These are phyloP conservation scores for Curvularia sp. DNA, from an alignment of 2,329 filamentous ascomycete species.

Conservation along the genomic window DNA sequence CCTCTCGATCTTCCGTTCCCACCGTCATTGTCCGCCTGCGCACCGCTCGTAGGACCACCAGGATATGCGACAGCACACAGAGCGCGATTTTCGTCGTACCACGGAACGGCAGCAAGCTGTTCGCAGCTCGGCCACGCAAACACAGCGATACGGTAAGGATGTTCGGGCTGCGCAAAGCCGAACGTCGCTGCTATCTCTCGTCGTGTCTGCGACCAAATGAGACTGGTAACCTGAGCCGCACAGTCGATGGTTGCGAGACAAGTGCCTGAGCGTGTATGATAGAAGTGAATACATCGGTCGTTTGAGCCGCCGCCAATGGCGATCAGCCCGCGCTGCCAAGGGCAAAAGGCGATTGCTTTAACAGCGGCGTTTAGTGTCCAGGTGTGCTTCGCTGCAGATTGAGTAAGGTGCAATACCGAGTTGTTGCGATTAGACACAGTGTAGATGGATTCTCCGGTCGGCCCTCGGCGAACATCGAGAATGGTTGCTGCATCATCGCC, in stretches of 20 bases:
- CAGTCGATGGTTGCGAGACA: constrained; percentile 90
- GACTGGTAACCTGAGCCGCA: constrained; percentile 87
- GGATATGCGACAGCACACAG: constrained; percentile 90
- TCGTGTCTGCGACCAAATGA: constrained; percentile 86
- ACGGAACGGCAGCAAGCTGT: constrained; percentile 84
- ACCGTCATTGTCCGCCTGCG: constrained; percentile 8
- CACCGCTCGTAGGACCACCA: constrained; percentile 59
- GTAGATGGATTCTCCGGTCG: constrained; percentile 44
- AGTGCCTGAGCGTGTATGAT: constrained; percentile 82
- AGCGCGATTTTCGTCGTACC: constrained; percentile 79
- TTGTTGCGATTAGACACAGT: constrained; percentile 44
- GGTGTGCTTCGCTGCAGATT: constrained; percentile 70
- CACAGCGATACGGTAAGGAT: constrained; percentile 86
- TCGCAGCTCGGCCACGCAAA: constrained; percentile 94
- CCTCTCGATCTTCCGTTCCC: constrained; percentile 45
- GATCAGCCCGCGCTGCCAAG: constrained; percentile 86
- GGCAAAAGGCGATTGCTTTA: constrained; percentile 96
- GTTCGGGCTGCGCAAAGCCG: constrained; percentile 89
- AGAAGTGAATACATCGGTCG: constrained; percentile 96
- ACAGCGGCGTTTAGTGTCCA: constrained; percentile 87
- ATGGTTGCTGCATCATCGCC: constrained; percentile 20
- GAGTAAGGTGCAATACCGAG: constrained; percentile 56
- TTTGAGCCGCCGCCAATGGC: constrained; percentile 93
- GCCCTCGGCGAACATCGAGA: constrained; percentile 37
- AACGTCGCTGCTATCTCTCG: constrained; percentile 93